Percentiles rank a stretch among this genome's conserved stretches.
Evolutionary conservation across 345 rosid genomes (phyloP).

Genomic region (Eucalyptus marginata): DNA sequence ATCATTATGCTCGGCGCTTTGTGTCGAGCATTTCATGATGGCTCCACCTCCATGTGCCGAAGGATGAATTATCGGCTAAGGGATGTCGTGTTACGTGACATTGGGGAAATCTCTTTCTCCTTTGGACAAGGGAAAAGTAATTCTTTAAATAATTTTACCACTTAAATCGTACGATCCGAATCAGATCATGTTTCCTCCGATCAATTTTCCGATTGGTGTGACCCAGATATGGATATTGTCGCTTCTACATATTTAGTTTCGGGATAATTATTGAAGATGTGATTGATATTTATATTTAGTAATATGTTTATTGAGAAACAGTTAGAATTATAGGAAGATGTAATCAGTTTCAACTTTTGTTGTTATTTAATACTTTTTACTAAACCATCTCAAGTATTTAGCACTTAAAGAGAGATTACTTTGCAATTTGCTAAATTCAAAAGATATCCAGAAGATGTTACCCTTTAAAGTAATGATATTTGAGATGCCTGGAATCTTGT

Average conservation of each 20-base stretch:
- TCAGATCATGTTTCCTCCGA: background rate
- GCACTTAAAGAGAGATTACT: too few species aligned
- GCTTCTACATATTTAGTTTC: too few species aligned
- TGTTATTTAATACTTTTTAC: background rate
- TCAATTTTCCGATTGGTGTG: background rate
- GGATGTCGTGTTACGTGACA: background rate
- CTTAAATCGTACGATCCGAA: background rate
- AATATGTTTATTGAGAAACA: rapidly evolving
- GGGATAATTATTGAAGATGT: background rate
- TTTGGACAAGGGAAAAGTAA: background rate
- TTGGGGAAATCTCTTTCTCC: background rate
- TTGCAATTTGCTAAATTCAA: background rate
- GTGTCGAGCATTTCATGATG: background rate
- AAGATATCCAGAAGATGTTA: too few species aligned
- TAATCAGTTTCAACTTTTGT: too few species aligned
- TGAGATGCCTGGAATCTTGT: background rate
- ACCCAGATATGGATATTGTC: background rate
- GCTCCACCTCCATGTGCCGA: background rate
- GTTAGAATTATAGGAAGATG: background rate
- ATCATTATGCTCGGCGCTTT: background rate
- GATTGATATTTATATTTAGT: background rate
- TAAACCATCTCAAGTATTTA: background rate
- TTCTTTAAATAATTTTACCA: background rate
- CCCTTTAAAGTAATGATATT: background rate
- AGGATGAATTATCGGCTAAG: background rate